Base-by-base conservation (phyloP, 371 early-diverging fungal species). In the Amoeboaphelidium occidentale region DNA sequence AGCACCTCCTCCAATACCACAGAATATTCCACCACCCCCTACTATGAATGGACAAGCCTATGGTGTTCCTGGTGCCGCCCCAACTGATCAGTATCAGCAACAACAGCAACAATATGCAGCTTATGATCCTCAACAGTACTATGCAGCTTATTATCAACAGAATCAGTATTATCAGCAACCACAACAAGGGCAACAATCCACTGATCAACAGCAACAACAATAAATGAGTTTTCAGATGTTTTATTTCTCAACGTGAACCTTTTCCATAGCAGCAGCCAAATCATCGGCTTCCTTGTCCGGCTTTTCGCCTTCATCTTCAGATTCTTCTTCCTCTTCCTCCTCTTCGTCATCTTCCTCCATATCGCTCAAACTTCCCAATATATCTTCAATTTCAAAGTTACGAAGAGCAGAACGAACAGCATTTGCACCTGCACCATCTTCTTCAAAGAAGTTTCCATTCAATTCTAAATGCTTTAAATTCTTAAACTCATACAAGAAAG, bases 341-440 rank as follows among this genome's bases (percentile, higher is more conserved):
- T 75, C 74, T 6, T 73, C 60, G 43, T 81, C 79, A 17, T 47
- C 50, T 25, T 49, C 43, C 57, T 89, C 93, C 91, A 91, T 92
- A 55, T 96, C 96, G 49, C 86, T 86, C 46, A 91, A 63, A 48
- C 84, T 86, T 41, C 84, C 91, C 44, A 94, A 64, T 45, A 78
- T 80, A 53, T 85, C 84, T 48, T 69, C 76, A 12, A 3, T 61
- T 14, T 69, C 76, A 57, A 75, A 68, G 27, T 58, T 64, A 45
- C 72, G 60, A n/a, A 92, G 61, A 10, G 77, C 75, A n/a, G 69
- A 72, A 46, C 63, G 65, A 56, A 84, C 75, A 27, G 69, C 60
- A 23, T 76, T 65, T 17, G 75, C 74, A 2, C 76, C 72, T 1
- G 72, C 79, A 55, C 81, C 73, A 47, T 89, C 84, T 1, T 79